These are phyloP conservation scores for Aphanomyces cochlioides DNA, from an alignment of 352 stramenopile genomes.

Conservation along the genomic window DNA sequence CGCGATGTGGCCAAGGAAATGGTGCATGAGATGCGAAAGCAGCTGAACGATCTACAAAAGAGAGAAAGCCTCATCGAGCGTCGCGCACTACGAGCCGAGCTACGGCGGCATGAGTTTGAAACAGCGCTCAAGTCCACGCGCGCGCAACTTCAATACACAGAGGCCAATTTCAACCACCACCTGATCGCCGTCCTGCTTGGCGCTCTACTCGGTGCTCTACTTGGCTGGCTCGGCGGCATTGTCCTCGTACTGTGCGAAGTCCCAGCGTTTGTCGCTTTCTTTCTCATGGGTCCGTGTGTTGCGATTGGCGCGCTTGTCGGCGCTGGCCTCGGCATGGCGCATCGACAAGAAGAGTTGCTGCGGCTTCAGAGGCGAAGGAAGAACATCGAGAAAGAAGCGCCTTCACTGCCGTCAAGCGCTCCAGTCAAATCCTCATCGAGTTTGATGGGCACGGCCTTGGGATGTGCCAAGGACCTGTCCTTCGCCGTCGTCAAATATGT, in stretches of 20 bases:
- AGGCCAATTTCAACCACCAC: conserved; percentile 8
- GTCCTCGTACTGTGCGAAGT: conserved; percentile 9
- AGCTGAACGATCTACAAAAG: conserved; percentile 4
- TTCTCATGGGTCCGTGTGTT: conserved; percentile 23
- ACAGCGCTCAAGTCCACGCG: background rate
- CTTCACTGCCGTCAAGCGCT: background rate
- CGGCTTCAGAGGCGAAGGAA: background rate
- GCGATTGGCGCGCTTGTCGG: background rate
- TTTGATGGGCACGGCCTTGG: background rate
- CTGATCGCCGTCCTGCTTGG: conserved; percentile 11
- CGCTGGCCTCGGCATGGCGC: background rate
- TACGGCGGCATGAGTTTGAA: conserved; percentile 4
- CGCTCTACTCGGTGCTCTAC: conserved; percentile 12
- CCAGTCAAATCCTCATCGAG: background rate
- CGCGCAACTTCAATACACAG: background rate
- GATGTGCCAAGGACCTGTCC: conserved; percentile 6
- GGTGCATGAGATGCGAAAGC: conserved; percentile 4
- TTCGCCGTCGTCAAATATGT: background rate
- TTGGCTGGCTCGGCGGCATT: conserved; percentile 20
- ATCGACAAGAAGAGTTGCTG: conserved; percentile 1
- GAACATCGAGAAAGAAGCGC: background rate
- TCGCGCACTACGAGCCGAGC: background rate
- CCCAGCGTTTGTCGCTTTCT: conserved; percentile 14
- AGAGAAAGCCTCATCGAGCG: conserved; percentile 10
- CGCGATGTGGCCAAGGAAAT: conserved; percentile 25